phyloP scores from a whole-genome alignment of 805 yeast genomes.

The Nakazawaea holstii region DNA sequence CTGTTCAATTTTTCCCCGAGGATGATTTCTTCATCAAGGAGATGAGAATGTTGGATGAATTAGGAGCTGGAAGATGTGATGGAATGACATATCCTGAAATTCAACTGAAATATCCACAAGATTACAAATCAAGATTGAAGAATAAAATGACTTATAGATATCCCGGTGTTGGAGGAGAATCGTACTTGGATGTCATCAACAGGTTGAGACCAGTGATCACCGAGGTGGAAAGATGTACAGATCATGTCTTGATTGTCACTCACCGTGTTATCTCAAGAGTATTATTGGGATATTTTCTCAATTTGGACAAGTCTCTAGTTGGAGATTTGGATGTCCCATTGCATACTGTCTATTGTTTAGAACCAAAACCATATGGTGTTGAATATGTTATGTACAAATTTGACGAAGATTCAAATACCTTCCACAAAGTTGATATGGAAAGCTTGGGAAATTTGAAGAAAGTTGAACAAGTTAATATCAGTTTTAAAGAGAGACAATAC shows the following conservation, averaged over 20 bases:
- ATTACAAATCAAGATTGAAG: conserved; percentile 67
- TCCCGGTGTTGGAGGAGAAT: conserved; percentile 97
- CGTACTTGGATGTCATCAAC: conserved; percentile 88
- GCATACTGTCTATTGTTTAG: conserved; percentile 85
- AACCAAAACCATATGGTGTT: conserved; percentile 93
- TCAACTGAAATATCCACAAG: conserved; percentile 64
- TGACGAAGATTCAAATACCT: conserved; percentile 74
- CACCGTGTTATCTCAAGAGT: conserved; percentile 92
- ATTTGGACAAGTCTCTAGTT: conserved; percentile 70
- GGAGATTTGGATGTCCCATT: conserved; percentile 91
- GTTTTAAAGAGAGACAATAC: conserved; percentile 62
- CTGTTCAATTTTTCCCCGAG: conserved; percentile 73
- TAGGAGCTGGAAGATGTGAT: conserved; percentile 90
- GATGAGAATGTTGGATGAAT: conserved; percentile 88
- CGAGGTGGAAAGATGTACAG: conserved; percentile 88
- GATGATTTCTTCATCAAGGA: conserved; percentile 72
- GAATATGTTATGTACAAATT: conserved; percentile 89
- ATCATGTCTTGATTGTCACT: conserved; percentile 75
- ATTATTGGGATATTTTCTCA: conserved; percentile 82
- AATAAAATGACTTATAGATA: conserved; percentile 84
- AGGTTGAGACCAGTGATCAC: conserved; percentile 85
- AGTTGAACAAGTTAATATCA: conserved; percentile 66
- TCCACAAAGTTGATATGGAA: conserved; percentile 51
- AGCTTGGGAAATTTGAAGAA: conserved; percentile 47
- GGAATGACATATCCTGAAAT: conserved; percentile 92